phyloP scores from a whole-genome alignment of 2,329 filamentous ascomycete genomes.

The Peltaster fructicola region DNA sequence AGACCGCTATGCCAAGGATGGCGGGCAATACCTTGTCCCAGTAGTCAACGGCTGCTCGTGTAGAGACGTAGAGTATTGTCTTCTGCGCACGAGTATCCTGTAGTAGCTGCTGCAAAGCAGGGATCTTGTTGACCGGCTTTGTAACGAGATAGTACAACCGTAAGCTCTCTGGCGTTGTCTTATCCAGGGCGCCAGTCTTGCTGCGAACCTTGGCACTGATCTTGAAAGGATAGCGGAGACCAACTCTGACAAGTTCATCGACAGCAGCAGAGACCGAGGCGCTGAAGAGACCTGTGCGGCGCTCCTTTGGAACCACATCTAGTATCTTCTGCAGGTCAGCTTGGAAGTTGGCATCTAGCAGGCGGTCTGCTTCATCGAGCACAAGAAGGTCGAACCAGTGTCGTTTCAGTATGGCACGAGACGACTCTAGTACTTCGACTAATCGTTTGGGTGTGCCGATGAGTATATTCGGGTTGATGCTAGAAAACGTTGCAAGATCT shows the following conservation, averaged over 20 bases:
- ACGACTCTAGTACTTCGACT: slow-evolving; percentile 71
- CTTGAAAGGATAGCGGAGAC: slow-evolving; percentile 83
- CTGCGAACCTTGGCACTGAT: slow-evolving; percentile 85
- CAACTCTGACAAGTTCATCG: slow-evolving; percentile 78
- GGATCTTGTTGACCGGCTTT: slow-evolving; percentile 63
- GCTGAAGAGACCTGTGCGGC: slow-evolving; percentile 83
- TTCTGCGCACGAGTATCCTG: slow-evolving; percentile 48
- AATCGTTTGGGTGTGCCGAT: slow-evolving; percentile 83
- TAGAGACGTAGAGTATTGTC: slow-evolving; percentile 81
- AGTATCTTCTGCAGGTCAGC: slow-evolving; percentile 77
- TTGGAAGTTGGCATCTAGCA: slow-evolving; percentile 89
- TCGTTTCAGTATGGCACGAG: slow-evolving; percentile 22
- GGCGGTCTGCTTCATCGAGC: slow-evolving; percentile 81
- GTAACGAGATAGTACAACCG: slow-evolving; percentile 72
- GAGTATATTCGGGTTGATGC: slow-evolving; percentile 69
- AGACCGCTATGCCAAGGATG: slow-evolving; percentile 51
- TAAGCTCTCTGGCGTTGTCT: slow-evolving; percentile 78
- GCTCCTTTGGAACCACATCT: slow-evolving; percentile 71
- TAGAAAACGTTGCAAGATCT: slow-evolving; percentile 71
- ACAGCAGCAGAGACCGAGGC: slow-evolving; percentile 93
- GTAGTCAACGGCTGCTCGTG: slow-evolving; percentile 89
- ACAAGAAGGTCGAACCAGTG: slow-evolving; percentile 67
- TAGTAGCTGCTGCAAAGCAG: slow-evolving; percentile 54
- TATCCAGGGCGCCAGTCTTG: slow-evolving; percentile 56
- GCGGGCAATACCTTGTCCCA: slow-evolving; percentile 64